Base-by-base conservation (phyloP, 2,329 filamentous ascomycete species). In the Cladosporium sp. region DNA sequence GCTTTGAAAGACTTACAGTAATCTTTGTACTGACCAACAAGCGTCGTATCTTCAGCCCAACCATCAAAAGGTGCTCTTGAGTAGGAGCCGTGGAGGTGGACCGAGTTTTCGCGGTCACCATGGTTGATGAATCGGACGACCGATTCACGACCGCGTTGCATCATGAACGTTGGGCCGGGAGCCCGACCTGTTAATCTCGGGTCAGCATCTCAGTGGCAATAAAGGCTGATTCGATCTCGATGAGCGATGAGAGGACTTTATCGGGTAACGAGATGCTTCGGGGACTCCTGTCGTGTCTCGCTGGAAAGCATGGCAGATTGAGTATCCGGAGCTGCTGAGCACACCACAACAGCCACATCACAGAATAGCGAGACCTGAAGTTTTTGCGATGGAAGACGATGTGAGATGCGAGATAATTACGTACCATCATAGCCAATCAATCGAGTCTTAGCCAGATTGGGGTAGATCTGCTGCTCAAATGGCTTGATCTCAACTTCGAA, bases 81-180 rank as follows among this genome's bases (percentile, higher is more conserved):
- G 50, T 80, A 84, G 10, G 83, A 85, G 1, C 85, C 85, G 69
- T 87, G 85, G n/a, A 87, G 78, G 74, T 87, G 85, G 14, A 85
- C 80, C 2, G 82, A 80, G 52, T 79, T 81, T 23, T 79, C 77
- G 2, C 74, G 71, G 21, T 76, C 73, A 6, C 79, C 80, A 29
- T 81, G 80, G 73, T 87, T 87, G 69, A 82, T 78, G 68, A 85
- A 83, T 31, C 85, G 79, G 7, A 87, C 81, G 2, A 87, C 80
- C 2, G 80, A 80, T 74, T 87, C 83, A 21, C 80, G 78, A 0
- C 83, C 84, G 63, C 77, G 75, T 4, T 78, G 77, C 66, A 86
- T 78, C 40, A 80, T 72, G 67, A 86, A 82, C 1, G 81, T 86
- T 10, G 84, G 84, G 0, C 85, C 85, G 5, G 85, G 84, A 5